Base-by-base conservation (phyloP, 2,329 filamentous ascomycete genomes). In the Botryotinia convoluta region DNA sequence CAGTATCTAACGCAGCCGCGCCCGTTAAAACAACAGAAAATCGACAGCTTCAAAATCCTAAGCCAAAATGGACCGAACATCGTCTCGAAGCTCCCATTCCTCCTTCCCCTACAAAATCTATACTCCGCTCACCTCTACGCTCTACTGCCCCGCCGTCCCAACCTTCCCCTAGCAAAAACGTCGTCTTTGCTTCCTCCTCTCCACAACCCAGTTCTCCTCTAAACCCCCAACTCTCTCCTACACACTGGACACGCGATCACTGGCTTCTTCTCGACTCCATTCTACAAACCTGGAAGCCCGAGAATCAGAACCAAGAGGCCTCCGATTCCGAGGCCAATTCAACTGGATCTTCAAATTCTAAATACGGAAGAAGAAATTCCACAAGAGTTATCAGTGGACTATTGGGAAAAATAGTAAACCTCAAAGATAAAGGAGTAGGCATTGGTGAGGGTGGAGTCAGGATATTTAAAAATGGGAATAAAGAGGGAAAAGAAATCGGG, bases 141-240 rank as follows among this genome's bases (percentile, higher is more conserved):
- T 76, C 77, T 10, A 76, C 75, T 8, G 37, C 26, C 37, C 45
- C 35, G 26, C 45, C 67, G 8, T 32, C 35, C 8, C 72, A 76
- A 32, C 48, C 72, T 6, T 77, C 74, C n/a, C 77, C 78, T 22
- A 75, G 62, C 68, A 80, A 80, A 74, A 78, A 70, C 26, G 80
- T 81, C 7, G 76, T 77, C 71, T 81, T 79, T 37, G 79, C 79
- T 20, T 80, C 79, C 32, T 81, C 79, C 4, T 81, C 80, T n/a
- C 78, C 79, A 14, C 74, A 75, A 0, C 75, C 78, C 2, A 69
- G 70, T 20, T 77, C 79, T 1, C 76, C 78, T 1, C 54, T 73
- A 22, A 51, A 72, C 8, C 71, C 73, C 9, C 73, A 72, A 9
- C 72, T 81, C 2, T 81, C 80, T 3, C 42, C 77, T 12, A 77